Evolutionary conservation across 768 basidiomycete genomes (phyloP).

Genomic region (Jaapia argillacea): DNA sequence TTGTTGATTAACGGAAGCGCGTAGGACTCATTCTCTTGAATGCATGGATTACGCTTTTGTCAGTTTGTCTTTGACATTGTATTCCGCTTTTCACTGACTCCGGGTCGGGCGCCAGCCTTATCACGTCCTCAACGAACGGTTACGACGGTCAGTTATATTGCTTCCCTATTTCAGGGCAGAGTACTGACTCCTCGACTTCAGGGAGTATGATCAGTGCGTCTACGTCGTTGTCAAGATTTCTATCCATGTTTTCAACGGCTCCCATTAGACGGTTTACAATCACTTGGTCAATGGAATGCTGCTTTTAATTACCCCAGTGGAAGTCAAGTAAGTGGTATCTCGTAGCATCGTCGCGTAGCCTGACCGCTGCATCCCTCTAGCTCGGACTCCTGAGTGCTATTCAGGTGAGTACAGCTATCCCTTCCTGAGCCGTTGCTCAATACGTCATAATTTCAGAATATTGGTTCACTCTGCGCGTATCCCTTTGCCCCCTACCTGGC

Average conservation of each 20-base stretch:
- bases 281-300: conserved; percentile 17
- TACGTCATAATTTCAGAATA: conserved; percentile 10
- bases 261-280: conserved; percentile 17
- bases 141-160: conserved; percentile 17
- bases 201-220: conserved; percentile 16
- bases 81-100: too few relatives aligned
- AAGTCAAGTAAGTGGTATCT: conserved; percentile 5
- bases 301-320: conserved; percentile 19
- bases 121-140: conserved; percentile 23
- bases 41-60: background rate
- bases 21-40: background rate
- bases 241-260: background rate
- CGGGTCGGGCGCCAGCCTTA: conserved; percentile 15
- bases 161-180: background rate
- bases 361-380: conserved; percentile 3
- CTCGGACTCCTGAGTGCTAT: conserved; percentile 23
- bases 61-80: too few relatives aligned
- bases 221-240: background rate
- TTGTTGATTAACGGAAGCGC: too few relatives aligned
- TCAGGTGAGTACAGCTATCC: conserved; percentile 7
- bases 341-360: background rate
- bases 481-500: conserved; percentile 20
- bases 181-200: background rate
- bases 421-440: background rate
- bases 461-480: conserved; percentile 17